A percentile compares a stretch with the other conserved stretches of the same genome.
Conservation (phyloP, 1,139 yeast species). For the Nakaseomyces sp. region DNA sequence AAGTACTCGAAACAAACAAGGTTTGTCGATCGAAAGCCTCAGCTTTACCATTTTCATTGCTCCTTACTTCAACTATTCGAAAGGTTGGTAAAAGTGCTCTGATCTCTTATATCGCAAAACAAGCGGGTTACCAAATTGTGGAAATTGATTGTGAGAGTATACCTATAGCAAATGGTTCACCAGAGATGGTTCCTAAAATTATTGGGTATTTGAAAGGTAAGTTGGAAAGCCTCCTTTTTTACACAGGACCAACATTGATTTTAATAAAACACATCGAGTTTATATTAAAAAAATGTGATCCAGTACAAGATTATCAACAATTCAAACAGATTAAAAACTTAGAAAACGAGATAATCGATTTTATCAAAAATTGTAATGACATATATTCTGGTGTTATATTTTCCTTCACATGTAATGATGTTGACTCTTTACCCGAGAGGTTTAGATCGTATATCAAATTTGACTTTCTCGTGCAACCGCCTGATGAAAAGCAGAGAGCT, state of each 20-base stretch:
- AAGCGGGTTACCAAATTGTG: slow-evolving; percentile 59
- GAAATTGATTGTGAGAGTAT: slow-evolving; percentile 59
- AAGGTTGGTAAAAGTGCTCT: slow-evolving; percentile 74
- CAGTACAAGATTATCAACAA: slow-evolving; percentile 42
- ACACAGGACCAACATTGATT: slow-evolving; percentile 37
- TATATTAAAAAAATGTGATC: slow-evolving; percentile 55
- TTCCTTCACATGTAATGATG: slow-evolving; percentile 62
- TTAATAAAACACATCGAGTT: slow-evolving; percentile 68
- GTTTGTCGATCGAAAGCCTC: neutral
- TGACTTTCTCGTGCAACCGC: slow-evolving; percentile 69
- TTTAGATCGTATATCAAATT: slow-evolving; percentile 66
- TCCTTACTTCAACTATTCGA: neutral
- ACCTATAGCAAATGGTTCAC: slow-evolving; percentile 42
- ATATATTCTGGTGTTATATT: slow-evolving; percentile 39
- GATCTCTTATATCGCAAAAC: slow-evolving; percentile 46
- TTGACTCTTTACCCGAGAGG: slow-evolving; percentile 59
- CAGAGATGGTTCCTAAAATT: slow-evolving; percentile 71
- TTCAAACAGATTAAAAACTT: slow-evolving; percentile 39
- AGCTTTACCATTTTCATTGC: neutral
- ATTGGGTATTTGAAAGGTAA: slow-evolving; percentile 71
- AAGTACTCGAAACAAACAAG: slow-evolving; percentile 33
- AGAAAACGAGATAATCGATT: slow-evolving; percentile 49
- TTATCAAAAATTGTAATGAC: slow-evolving; percentile 49
- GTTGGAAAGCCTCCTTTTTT: slow-evolving; percentile 49
- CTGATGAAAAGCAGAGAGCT: slow-evolving; percentile 64